These are phyloP conservation scores for Immersiella caudata DNA, from an alignment of 495 filamentous ascomycete species.

Conservation along the genomic window DNA sequence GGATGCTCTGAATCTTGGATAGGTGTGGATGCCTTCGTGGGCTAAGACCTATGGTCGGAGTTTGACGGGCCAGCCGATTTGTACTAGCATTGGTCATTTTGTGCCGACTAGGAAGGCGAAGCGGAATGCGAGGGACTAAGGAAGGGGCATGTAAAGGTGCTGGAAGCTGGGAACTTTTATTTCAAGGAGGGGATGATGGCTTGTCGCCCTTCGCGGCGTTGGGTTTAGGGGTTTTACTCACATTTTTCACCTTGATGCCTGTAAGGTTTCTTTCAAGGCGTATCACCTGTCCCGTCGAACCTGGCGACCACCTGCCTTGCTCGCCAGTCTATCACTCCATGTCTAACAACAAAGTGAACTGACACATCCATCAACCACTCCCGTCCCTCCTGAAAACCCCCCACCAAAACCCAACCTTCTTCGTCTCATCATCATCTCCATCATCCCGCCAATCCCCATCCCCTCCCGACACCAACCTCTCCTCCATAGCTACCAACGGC, in stretches of 20 bases:
- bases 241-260: neutral
- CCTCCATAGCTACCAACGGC: slow-evolving; percentile 37
- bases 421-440: slow-evolving; percentile 39
- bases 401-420: slow-evolving; percentile 49
- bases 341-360: too few relatives aligned
- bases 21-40: too few relatives aligned
- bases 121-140: too few relatives aligned
- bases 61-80: too few relatives aligned
- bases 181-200: slow-evolving; percentile 1
- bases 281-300: too few relatives aligned
- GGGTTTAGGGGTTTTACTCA: neutral
- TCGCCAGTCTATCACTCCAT: too few relatives aligned
- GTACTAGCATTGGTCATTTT: too few relatives aligned
- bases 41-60: too few relatives aligned
- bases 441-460: slow-evolving; percentile 50
- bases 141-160: too few relatives aligned
- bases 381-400: slow-evolving; percentile 42
- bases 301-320: too few relatives aligned
- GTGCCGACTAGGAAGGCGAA: too few relatives aligned
- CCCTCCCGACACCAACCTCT: slow-evolving; percentile 42
- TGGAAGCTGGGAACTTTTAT: neutral
- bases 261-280: neutral
- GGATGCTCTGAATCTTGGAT: too few relatives aligned
- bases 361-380: neutral
- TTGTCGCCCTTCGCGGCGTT: neutral